phyloP scores from a whole-genome alignment of 2,329 filamentous ascomycete species.

The Curvularia lunata region DNA sequence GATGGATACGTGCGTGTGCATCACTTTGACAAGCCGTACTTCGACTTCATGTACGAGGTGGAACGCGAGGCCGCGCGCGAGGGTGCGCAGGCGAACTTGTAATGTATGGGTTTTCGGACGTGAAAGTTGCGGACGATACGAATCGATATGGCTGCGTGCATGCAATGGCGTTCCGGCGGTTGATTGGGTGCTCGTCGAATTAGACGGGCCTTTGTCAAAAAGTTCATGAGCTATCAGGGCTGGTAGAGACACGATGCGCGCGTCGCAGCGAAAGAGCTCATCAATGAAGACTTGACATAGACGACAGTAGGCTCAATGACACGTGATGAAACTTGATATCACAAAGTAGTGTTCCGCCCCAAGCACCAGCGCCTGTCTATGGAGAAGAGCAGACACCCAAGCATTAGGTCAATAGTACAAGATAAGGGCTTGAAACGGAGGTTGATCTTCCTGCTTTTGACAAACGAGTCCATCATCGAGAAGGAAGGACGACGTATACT shows the following conservation, averaged over 20 bases:
- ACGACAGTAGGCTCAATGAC: neutral
- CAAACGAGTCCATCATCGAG: slow-evolving; percentile 43
- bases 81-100: slow-evolving; percentile 49
- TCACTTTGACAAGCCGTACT: slow-evolving; percentile 98
- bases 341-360: slow-evolving; percentile 21
- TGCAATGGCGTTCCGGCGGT: slow-evolving; percentile 47
- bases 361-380: slow-evolving; percentile 31
- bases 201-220: slow-evolving; percentile 20
- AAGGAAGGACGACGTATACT: slow-evolving; percentile 43
- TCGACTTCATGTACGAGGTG: slow-evolving; percentile 98
- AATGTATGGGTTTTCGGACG: slow-evolving; percentile 25
- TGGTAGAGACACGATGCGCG: slow-evolving; percentile 8
- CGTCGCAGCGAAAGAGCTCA: slow-evolving; percentile 11
- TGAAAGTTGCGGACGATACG: slow-evolving; percentile 25
- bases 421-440: slow-evolving; percentile 24
- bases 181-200: slow-evolving; percentile 23
- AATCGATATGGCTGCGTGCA: slow-evolving; percentile 39
- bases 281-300: slow-evolving; percentile 15
- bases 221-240: slow-evolving; percentile 18
- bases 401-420: slow-evolving; percentile 40
- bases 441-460: slow-evolving; percentile 38
- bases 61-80: slow-evolving; percentile 81
- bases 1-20: slow-evolving; percentile 98
- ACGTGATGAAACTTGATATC: neutral
- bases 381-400: slow-evolving; percentile 29